Base-by-base conservation (phyloP, 2,329 filamentous ascomycete species). In the Claviceps arundinis region DNA sequence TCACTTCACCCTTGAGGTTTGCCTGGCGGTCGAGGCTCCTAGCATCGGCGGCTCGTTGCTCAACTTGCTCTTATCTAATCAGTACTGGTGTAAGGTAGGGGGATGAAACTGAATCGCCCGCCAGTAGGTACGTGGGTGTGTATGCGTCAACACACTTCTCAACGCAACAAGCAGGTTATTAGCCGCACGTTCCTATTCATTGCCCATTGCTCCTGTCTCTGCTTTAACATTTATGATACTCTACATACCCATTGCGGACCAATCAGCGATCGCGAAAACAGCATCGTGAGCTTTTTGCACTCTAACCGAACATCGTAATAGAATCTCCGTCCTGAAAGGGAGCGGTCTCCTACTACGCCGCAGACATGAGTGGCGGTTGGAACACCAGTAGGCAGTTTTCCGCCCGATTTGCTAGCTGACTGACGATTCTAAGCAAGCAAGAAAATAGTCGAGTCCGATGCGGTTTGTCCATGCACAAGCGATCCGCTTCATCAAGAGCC, bases 381-480 rank as follows among this genome's bases (percentile, higher is more conserved):
- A 95, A 94, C 70, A 97, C 91, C 41, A 96, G 81, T 82, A 66
- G 65, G 77, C 68, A 50, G 48, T 51, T 48, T 52, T 37, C 38
- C 16, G 24, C 22, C 17, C 45, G 37, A 22, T 41, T 43, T 26
- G 8, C 42, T 50, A 50, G n/a, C 14, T 56, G 47, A 53, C 42
- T 30, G 34, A 46, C 24, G 16, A 37, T 47, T 46, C 16, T 47
- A 26, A 26, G 11, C 24, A 40, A 37, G 5, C 5, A 41, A 41
- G 26, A 37, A 17, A n/a, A 47, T 42, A 84, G 80, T 97, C 65
- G 91, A 97, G 71, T 95, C 88, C 57, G 91, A 97, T 74, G 91
- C 91, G 68, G 90, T 95, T 78, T 60, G 80, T 72, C 30, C 44
- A 47, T 24, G 30, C 13, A 7, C n/a, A 48, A 45, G 24, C 8